Base-by-base conservation (phyloP, 495 filamentous ascomycete species). In the Aspergillus nidulans region DNA sequence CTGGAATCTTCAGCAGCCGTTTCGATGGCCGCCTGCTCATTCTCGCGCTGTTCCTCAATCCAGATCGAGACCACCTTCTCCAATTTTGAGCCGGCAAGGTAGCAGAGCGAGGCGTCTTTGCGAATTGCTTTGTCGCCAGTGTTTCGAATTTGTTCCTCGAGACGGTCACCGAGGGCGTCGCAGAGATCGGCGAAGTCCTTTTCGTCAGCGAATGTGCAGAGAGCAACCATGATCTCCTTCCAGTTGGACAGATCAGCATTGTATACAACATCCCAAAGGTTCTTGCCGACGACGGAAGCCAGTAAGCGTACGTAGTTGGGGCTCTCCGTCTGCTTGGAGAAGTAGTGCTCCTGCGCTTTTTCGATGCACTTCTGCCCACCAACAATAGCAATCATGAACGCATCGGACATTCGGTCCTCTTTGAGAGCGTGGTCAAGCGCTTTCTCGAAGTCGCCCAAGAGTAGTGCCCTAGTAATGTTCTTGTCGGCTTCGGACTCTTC, bases 351-450 rank as follows among this genome's bases (percentile, higher is more conserved):
- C 66, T 97, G 95, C 3, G 94, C 91, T 73, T 95, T 96, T 52
- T 95, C 91, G 28, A 97, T 88, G 58, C 95, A 88, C 52, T 89
- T 87, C 66, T 94, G 90, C 38, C 95, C 92, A 50, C 94, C 92
- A 64, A 91, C 97, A 63, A 97, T 96, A 30, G 94, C 94, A 64
- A 99, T 90, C 77, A 97, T 95, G 70, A 99, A 96, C 36, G 94
- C 94, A 73, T 99, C 94, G 0, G 94, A 91, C 69, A 97, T 83
- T 36, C 92, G 82, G 51, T 90, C 84, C 66, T 97, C 91, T 60
- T 88, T 85, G 3, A 99, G 71, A 60, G 90, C 95, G 51, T 95
- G 82, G 56, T 91, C 85, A 49, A 95, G 85, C 21, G 95, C 94
- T 63, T 86, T 87, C 44, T 95, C 90, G 61, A 97, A 99, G 47